Conservation (phyloP, 352 stramenopile genomes). For the Phytophthora capsici region DNA sequence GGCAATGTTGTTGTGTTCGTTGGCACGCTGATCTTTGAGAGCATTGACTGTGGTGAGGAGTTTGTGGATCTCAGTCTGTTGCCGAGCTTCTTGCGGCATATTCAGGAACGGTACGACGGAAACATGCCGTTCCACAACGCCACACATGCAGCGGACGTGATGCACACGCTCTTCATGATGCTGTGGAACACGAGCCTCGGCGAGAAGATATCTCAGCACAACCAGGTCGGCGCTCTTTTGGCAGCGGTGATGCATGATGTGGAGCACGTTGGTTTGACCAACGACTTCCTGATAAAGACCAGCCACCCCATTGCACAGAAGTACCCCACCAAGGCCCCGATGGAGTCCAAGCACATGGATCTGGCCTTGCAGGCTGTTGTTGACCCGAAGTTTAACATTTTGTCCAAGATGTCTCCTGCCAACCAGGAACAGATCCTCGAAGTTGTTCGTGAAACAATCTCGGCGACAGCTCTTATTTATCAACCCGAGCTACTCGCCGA, state of each 20-base stretch:
- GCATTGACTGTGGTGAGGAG: slow-evolving; percentile 58
- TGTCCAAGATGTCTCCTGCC: slow-evolving; percentile 55
- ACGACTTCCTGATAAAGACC: slow-evolving; percentile 82
- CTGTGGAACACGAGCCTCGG: slow-evolving; percentile 62
- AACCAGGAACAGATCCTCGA: slow-evolving; percentile 64
- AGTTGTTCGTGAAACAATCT: slow-evolving; percentile 72
- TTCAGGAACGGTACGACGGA: slow-evolving; percentile 68
- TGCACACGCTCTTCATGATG: slow-evolving; percentile 82
- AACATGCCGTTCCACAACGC: slow-evolving; percentile 86
- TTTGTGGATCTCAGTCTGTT: slow-evolving; percentile 64
- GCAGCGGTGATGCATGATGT: slow-evolving; percentile 85
- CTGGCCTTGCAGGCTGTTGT: slow-evolving; percentile 63
- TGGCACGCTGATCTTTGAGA: slow-evolving; percentile 75
- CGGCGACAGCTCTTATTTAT: slow-evolving; percentile 80
- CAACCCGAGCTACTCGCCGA: slow-evolving; percentile 76
- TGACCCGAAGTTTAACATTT: slow-evolving; percentile 54
- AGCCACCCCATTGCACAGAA: slow-evolving; percentile 69
- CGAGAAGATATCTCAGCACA: slow-evolving; percentile 61
- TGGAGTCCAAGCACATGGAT: slow-evolving; percentile 82
- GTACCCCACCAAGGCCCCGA: slow-evolving; percentile 64
- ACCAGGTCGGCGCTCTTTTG: slow-evolving; percentile 76
- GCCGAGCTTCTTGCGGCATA: slow-evolving; percentile 56
- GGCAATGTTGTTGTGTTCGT: slow-evolving; percentile 73
- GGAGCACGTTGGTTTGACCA: slow-evolving; percentile 78
- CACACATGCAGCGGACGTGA: slow-evolving; percentile 79